Conservation (phyloP, 306 rosid species). For the Cucurbita maxima region DNA sequence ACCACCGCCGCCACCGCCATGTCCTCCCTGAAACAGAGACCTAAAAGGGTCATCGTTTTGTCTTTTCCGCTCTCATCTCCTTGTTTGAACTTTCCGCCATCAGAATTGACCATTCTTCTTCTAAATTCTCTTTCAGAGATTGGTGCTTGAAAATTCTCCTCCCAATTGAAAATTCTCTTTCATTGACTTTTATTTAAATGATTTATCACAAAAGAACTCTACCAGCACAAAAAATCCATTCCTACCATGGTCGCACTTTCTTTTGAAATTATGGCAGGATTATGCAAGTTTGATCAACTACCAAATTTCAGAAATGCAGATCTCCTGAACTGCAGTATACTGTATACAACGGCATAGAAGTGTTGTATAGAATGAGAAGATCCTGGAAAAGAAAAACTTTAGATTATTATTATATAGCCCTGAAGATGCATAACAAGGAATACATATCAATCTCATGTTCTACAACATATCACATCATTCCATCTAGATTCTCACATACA, state of each 20-base stretch:
- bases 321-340: slow-evolving; percentile 15
- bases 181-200: background rate
- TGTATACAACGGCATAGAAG: background rate
- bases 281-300: too few relatives aligned
- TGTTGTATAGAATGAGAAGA: background rate
- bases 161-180: background rate
- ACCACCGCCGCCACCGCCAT: slow-evolving; percentile 9
- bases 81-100: slow-evolving; percentile 44
- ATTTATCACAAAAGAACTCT: background rate
- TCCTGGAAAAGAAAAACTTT: background rate
- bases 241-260: too few relatives aligned
- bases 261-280: too few relatives aligned
- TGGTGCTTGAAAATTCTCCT: slow-evolving; percentile 1
- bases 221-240: too few relatives aligned
- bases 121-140: slow-evolving; percentile 26
- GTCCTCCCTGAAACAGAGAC: slow-evolving; percentile 54
- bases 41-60: slow-evolving; percentile 59
- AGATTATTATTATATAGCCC: background rate
- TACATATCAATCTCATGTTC: too few relatives aligned
- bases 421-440: background rate
- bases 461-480: too few relatives aligned
- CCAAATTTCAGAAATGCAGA: too few relatives aligned
- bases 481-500: background rate
- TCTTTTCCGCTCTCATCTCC: slow-evolving; percentile 27
- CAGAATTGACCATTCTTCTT: slow-evolving; percentile 75